These are phyloP conservation scores for Allium sativum DNA, from an alignment of 106 monocot species.

Conservation along the genomic window DNA sequence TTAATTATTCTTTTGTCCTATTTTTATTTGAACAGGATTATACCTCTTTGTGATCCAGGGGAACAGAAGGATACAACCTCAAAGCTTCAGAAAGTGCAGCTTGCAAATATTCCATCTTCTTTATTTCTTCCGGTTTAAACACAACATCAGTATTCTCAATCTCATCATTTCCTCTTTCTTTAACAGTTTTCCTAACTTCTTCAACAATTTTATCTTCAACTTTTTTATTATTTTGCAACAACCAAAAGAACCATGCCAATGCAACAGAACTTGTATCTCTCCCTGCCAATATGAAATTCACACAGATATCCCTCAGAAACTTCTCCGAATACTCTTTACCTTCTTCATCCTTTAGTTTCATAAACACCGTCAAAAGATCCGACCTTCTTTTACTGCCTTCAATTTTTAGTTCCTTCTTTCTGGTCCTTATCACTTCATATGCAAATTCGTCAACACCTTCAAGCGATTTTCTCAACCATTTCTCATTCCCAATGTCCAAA, in stretches of 20 bases:
- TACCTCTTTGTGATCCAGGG: constrained; percentile 89
- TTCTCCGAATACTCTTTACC: constrained; percentile 56
- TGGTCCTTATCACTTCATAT: constrained; percentile 51
- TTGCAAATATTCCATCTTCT: constrained; percentile 88
- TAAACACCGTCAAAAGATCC: constrained; percentile 74
- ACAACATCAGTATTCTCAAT: constrained; percentile 13
- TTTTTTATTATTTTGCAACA: constrained; percentile 21
- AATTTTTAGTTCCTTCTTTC: constrained; percentile 55
- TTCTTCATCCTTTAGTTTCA: constrained; percentile 40
- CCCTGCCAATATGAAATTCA: constrained; percentile 93
- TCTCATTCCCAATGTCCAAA: constrained; percentile 42
- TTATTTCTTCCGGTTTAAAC: constrained; percentile 69
- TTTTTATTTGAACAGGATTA: neutral
- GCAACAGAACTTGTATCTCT: constrained; percentile 96
- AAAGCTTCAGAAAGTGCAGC: constrained; percentile 88
- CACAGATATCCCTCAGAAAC: constrained; percentile 88
- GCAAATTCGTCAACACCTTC: constrained; percentile 62
- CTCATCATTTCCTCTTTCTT: constrained; percentile 9
- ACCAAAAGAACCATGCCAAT: constrained; percentile 87
- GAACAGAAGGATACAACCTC: constrained; percentile 86
- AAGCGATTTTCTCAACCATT: constrained; percentile 31
- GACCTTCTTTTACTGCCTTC: constrained; percentile 15
- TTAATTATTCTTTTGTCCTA: neutral
- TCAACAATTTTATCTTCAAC: constrained; percentile 43
- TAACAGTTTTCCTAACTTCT: constrained; percentile 32